Evolutionary conservation across 257 asterid genomes (phyloP).

Genomic region (Solanum medicagineum): DNA sequence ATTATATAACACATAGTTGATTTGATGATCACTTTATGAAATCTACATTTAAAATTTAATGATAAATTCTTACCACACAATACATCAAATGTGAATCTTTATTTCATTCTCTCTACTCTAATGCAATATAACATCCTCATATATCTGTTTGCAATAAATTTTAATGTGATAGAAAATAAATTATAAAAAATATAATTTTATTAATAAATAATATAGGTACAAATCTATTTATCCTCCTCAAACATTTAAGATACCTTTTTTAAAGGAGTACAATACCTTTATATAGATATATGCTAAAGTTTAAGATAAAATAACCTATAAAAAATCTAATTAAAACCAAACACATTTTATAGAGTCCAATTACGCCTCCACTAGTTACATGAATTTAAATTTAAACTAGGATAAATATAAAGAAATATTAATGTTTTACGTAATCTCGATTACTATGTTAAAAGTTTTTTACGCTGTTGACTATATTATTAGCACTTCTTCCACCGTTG

Average conservation of each 20-base stretch:
- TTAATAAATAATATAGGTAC: too few species aligned
- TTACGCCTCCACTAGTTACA: too few species aligned
- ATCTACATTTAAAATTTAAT: background rate
- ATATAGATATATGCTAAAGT: too few species aligned
- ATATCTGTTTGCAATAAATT: background rate
- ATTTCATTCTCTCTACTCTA: background rate
- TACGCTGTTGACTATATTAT: background rate
- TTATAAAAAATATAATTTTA: too few species aligned
- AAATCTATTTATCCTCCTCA: too few species aligned
- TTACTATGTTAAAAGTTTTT: background rate
- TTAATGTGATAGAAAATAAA: too few species aligned
- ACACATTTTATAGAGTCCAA: too few species aligned
- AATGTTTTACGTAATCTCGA: background rate
- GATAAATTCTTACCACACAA: background rate
- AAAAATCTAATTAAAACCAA: too few species aligned
- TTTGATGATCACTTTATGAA: background rate
- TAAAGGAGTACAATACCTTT: too few species aligned
- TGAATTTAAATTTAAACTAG: too few species aligned
- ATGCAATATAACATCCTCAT: background rate
- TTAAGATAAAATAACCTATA: too few species aligned
- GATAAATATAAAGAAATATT: background rate
- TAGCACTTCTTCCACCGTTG: background rate
- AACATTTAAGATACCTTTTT: too few species aligned
- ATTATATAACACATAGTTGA: background rate
- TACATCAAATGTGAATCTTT: background rate